Percentiles rank a stretch among this genome's conserved stretches.
These are phyloP conservation scores for Boletus huronensis DNA, from an alignment of 768 basidiomycete genomes.

Conservation along the genomic window DNA sequence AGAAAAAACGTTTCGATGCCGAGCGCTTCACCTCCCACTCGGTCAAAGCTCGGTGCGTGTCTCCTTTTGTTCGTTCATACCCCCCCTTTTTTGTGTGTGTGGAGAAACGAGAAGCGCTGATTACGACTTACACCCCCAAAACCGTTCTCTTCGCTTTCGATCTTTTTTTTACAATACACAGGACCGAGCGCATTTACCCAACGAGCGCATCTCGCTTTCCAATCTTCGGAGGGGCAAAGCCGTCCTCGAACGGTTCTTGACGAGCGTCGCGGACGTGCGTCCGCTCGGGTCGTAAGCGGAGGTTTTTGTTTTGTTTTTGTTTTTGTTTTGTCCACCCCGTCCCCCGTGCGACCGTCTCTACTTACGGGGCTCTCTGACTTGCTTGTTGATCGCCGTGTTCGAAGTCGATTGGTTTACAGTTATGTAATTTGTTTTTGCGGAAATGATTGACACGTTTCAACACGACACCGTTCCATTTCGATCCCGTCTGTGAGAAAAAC, in stretches of 20 bases:
- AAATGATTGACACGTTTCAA: no score
- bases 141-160: constrained; percentile 18
- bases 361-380: no score
- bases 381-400: no score
- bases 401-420: no score
- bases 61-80: background rate
- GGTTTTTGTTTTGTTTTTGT: background rate
- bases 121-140: no score
- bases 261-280: constrained; percentile 42
- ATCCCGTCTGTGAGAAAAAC: no score
- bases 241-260: constrained; percentile 72
- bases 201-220: constrained; percentile 84
- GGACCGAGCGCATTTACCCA: constrained; percentile 92
- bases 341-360: no score
- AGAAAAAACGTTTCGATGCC: constrained; percentile 87
- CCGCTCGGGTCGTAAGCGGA: background rate
- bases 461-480: background rate
- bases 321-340: no score
- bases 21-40: constrained; percentile 89
- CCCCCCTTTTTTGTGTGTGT: background rate
- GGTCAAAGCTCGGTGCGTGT: constrained; percentile 80
- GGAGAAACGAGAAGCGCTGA: background rate
- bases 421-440: no score
- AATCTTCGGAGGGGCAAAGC: constrained; percentile 78
- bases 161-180: no score